Conservation (phyloP, 441 rosid genomes). For the Viola pubescens region DNA sequence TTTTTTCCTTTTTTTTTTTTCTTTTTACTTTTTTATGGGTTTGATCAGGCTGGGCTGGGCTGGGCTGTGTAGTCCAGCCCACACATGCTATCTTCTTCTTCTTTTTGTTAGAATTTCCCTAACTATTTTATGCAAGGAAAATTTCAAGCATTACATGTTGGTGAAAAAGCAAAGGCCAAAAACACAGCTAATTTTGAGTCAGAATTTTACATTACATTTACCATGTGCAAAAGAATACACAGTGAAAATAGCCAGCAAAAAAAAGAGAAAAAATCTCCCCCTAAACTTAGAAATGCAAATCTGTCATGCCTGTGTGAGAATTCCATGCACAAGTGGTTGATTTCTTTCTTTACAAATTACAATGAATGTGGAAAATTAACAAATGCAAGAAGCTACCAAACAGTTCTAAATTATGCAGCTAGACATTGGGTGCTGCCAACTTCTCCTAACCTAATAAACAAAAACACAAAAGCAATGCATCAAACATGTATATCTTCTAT, state of each 20-base stretch:
- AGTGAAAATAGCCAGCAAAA: not conserved
- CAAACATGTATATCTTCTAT: slow-evolving; percentile 45
- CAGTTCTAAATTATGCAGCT: too few relatives aligned
- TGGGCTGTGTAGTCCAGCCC: too few relatives aligned
- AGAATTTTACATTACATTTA: not conserved
- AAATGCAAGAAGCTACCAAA: too few relatives aligned
- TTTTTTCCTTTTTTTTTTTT: not conserved
- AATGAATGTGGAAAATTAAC: too few relatives aligned
- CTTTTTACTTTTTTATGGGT: not conserved
- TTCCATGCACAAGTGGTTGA: too few relatives aligned
- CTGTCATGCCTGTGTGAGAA: too few relatives aligned
- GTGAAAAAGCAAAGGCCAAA: not conserved
- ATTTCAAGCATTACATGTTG: not conserved
- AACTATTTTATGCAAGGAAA: not conserved
- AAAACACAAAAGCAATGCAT: slow-evolving; percentile 4
- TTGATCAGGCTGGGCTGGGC: not conserved
- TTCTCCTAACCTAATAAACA: not conserved
- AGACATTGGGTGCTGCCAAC: not conserved
- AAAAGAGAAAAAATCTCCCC: not conserved
- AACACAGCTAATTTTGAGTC: not conserved
- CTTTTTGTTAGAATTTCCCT: not conserved
- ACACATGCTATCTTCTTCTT: not conserved
- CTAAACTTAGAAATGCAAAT: too few relatives aligned
- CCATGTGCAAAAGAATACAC: not conserved
- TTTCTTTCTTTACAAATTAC: too few relatives aligned